Conservation (phyloP, 73 alveolate genomes). For the Paramecium primaurelia region DNA sequence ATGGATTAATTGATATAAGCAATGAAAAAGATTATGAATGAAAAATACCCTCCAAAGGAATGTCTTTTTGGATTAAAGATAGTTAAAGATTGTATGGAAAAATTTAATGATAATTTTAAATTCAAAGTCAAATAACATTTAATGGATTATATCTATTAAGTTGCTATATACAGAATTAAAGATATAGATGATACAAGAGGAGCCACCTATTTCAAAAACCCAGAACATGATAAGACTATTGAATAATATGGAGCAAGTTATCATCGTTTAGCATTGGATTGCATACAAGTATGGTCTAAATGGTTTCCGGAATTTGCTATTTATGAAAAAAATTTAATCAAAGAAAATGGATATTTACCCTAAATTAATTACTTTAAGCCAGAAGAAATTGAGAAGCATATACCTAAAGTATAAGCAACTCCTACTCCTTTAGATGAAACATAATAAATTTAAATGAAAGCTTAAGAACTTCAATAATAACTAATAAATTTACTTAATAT, state of each 20-base stretch:
- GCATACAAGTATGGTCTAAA: background rate
- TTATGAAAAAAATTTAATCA: background rate
- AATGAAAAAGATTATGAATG: background rate
- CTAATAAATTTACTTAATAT: background rate
- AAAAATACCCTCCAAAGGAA: background rate
- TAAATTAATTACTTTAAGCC: background rate
- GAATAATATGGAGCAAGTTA: background rate
- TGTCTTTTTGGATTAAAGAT: background rate
- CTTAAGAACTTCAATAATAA: background rate
- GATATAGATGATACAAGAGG: background rate
- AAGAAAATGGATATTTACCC: background rate
- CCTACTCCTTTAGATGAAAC: slow-evolving; percentile 8
- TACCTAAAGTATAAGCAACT: background rate
- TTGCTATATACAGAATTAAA: background rate
- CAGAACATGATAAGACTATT: background rate
- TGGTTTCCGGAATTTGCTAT: background rate
- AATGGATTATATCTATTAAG: background rate
- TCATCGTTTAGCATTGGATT: background rate
- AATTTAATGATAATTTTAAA: background rate
- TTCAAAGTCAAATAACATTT: background rate
- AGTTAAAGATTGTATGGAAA: background rate
- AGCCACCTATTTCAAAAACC: background rate
- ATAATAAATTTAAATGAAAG: background rate
- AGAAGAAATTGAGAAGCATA: background rate
- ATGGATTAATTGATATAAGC: background rate